A percentile compares a stretch with the other conserved stretches of the same genome.
Evolutionary conservation across 108 stramenopile genomes (phyloP).

Genomic region (Asterionellopsis glacialis): DNA sequence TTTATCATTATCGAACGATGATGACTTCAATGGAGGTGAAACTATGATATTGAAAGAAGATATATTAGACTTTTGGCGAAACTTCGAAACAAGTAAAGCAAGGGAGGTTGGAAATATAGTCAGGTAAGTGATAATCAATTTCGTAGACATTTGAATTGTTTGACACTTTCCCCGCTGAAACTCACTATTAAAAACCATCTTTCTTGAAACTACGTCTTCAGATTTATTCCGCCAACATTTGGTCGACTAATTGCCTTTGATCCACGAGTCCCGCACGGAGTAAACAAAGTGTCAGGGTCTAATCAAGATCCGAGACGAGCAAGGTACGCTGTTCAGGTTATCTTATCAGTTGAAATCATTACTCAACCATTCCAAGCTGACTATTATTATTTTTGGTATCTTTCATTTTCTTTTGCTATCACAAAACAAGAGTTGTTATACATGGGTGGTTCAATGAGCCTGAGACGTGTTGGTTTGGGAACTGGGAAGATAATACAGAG

Average conservation of each 20-base stretch:
- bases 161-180: too few species aligned
- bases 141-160: neutral
- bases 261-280: constrained; percentile 37
- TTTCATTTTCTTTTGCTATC: too few species aligned
- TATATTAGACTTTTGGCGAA: constrained; percentile 32
- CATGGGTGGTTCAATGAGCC: constrained; percentile 42
- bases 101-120: constrained; percentile 1
- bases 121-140: neutral
- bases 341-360: too few species aligned
- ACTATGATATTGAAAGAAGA: constrained; percentile 27
- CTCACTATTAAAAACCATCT: too few species aligned
- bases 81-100: constrained; percentile 16
- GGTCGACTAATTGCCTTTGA: constrained; percentile 38
- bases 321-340: too few species aligned
- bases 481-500: constrained; percentile 6
- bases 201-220: too few species aligned
- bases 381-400: too few species aligned
- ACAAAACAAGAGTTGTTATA: constrained; percentile 28
- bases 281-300: constrained; percentile 22
- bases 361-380: too few species aligned
- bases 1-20: constrained; percentile 14
- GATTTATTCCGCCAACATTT: constrained; percentile 20
- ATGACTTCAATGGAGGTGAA: constrained; percentile 35
- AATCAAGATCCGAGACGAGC: constrained; percentile 16
- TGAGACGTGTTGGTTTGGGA: constrained; percentile 28